phyloP scores from a whole-genome alignment of 495 filamentous ascomycete species.

The Astrothelium macrocarpum region DNA sequence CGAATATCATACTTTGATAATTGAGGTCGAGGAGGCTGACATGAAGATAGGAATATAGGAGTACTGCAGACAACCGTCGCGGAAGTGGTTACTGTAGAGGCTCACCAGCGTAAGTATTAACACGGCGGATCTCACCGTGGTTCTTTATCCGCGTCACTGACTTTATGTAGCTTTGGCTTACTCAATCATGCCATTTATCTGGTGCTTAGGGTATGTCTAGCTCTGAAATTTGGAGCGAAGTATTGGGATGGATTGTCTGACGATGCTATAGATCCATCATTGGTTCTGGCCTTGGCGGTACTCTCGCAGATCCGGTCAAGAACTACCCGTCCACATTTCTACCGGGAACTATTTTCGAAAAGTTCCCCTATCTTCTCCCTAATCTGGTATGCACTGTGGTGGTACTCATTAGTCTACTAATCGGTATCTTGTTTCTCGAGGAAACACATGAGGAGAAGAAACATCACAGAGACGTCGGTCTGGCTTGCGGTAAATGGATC shows the following conservation, averaged over 20 bases:
- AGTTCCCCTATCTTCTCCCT: conserved; percentile 83
- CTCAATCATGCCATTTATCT: conserved; percentile 94
- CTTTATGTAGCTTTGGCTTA: conserved; percentile 62
- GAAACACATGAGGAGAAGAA: conserved; percentile 88
- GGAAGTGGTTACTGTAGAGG: conserved; percentile 81
- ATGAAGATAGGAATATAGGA: conserved; percentile 59
- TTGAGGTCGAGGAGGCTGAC: conserved; percentile 8
- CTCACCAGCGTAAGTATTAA: conserved; percentile 68
- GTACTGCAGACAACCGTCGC: conserved; percentile 92
- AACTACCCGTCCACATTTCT: conserved; percentile 71
- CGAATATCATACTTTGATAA: conserved; percentile 23
- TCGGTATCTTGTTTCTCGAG: conserved; percentile 85
- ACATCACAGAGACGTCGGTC: conserved; percentile 60
- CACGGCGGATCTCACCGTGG: background rate
- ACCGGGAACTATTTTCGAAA: conserved; percentile 66
- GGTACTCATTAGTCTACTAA: conserved; percentile 64
- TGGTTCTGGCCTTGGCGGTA: conserved; percentile 82
- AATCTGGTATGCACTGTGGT: conserved; percentile 82
- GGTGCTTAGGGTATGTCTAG: conserved; percentile 71
- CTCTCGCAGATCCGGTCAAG: conserved; percentile 73
- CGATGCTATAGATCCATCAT: conserved; percentile 53
- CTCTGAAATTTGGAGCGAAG: conserved; percentile 7
- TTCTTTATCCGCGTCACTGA: background rate
- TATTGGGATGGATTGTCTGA: conserved; percentile 2
- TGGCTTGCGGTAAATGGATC: conserved; percentile 69